phyloP scores from a whole-genome alignment of 2,329 filamentous ascomycete species.

The Cercospora berteroae region DNA sequence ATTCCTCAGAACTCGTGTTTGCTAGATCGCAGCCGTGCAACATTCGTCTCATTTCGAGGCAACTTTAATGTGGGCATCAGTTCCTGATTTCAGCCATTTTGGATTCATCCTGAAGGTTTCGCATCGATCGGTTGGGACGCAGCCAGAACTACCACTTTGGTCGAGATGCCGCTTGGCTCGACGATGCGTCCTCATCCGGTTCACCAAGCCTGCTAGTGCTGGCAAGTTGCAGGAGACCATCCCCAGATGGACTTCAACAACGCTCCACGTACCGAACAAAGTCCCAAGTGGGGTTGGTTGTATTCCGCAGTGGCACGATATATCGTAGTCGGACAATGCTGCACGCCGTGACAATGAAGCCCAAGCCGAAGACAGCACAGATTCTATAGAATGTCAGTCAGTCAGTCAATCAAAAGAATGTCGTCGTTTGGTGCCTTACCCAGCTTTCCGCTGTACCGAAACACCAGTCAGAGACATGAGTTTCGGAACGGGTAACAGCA shows the following conservation, averaged over 20 bases:
- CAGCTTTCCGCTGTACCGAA: constrained; percentile 5
- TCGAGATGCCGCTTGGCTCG: background rate
- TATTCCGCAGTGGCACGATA: constrained; percentile 16
- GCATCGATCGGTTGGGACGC: too few relatives aligned
- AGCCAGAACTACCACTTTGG: background rate
- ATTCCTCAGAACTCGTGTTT: background rate
- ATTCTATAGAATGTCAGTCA: constrained; percentile 3
- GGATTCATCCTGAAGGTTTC: background rate
- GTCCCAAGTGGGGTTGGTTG: constrained; percentile 18
- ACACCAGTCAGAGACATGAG: constrained; percentile 15
- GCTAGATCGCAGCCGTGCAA: background rate
- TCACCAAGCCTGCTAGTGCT: constrained; percentile 16
- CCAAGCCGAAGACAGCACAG: constrained; percentile 15
- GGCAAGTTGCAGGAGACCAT: constrained; percentile 19
- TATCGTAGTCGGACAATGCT: constrained; percentile 17
- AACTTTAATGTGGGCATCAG: background rate
- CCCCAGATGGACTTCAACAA: constrained; percentile 16
- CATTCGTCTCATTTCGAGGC: background rate
- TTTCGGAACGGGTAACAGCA: constrained; percentile 19
- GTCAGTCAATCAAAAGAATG: background rate
- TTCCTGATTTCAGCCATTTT: background rate
- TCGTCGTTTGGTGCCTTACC: background rate
- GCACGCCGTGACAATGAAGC: constrained; percentile 19
- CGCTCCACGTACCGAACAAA: constrained; percentile 18
- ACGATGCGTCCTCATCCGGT: constrained; percentile 7